Evolutionary conservation across 2,329 filamentous ascomycete species (phyloP).

Genomic region (Colletotrichum orchidophilum): DNA sequence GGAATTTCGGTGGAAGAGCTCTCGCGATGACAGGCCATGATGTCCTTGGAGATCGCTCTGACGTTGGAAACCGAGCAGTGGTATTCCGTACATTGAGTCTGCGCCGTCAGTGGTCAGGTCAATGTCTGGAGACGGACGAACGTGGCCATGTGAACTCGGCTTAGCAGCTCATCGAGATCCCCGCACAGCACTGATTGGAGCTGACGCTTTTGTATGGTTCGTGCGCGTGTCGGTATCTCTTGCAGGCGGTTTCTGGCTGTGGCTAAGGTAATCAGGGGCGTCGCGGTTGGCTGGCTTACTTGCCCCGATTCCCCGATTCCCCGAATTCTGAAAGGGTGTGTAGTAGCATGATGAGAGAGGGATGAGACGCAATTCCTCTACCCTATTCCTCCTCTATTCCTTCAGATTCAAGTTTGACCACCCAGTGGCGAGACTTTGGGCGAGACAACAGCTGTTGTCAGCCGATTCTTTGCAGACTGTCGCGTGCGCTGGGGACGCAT

Average conservation of each 20-base stretch:
- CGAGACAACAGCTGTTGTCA: constrained; percentile 31
- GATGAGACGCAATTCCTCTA: not conserved
- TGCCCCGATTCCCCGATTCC: constrained; percentile 1
- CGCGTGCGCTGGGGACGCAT: not conserved
- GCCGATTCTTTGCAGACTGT: constrained; percentile 11
- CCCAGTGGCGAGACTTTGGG: constrained; percentile 21
- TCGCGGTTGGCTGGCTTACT: constrained; percentile 26
- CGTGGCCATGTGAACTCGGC: not conserved
- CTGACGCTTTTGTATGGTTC: not conserved
- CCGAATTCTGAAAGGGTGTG: constrained; percentile 5
- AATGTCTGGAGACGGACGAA: not conserved
- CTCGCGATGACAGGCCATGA: not conserved
- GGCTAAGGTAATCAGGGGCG: constrained; percentile 21
- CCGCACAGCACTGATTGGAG: not conserved
- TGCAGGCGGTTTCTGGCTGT: constrained; percentile 8
- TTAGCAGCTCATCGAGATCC: constrained; percentile 6
- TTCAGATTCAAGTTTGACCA: not conserved
- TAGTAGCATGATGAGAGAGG: constrained; percentile 28
- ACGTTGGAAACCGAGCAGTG: not conserved
- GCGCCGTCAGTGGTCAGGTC: not conserved
- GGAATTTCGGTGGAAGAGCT: not conserved
- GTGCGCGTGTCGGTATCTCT: constrained; percentile 15
- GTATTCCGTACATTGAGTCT: not conserved
- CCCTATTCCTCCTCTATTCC: not conserved
- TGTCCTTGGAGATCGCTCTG: not conserved